Evolutionary conservation across 805 yeast species (phyloP).

Genomic region (Starmerella riodocensis): DNA sequence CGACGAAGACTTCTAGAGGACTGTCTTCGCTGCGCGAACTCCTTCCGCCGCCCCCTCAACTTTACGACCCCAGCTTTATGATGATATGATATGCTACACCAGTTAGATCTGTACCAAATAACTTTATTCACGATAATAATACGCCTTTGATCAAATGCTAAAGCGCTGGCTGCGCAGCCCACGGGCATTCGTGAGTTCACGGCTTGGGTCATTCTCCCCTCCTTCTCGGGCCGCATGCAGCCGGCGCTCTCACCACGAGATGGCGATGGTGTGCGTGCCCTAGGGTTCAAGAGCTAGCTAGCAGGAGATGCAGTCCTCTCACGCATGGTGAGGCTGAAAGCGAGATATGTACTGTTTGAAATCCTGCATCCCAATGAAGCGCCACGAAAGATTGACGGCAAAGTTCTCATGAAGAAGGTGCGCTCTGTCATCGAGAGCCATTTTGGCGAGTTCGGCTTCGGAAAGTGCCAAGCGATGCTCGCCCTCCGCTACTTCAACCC

Average conservation of each 20-base stretch:
- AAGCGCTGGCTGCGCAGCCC: too few species aligned
- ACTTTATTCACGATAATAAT: not conserved
- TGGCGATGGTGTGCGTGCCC: too few species aligned
- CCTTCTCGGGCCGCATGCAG: too few species aligned
- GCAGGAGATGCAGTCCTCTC: too few species aligned
- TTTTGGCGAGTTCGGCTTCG: conserved; percentile 72
- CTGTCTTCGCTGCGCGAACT: too few species aligned
- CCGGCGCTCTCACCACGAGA: too few species aligned
- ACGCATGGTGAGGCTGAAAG: conserved; percentile 78
- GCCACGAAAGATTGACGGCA: conserved; percentile 31
- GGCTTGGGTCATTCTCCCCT: too few species aligned
- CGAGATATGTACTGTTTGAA: conserved; percentile 74
- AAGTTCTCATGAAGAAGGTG: conserved; percentile 40
- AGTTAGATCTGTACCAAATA: not conserved
- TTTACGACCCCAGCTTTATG: conserved; percentile 1
- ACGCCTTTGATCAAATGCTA: too few species aligned
- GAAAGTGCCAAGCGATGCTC: conserved; percentile 45
- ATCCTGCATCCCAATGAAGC: conserved; percentile 45
- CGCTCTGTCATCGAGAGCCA: conserved; percentile 43
- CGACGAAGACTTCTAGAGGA: conserved; percentile 84
- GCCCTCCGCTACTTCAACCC: conserved; percentile 68
- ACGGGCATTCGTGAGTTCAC: too few species aligned
- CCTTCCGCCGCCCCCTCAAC: not conserved
- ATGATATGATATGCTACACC: not conserved
- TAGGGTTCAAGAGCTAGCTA: too few species aligned